phyloP scores from a whole-genome alignment of 441 rosid species.

The Pelargonium fulgidum region DNA sequence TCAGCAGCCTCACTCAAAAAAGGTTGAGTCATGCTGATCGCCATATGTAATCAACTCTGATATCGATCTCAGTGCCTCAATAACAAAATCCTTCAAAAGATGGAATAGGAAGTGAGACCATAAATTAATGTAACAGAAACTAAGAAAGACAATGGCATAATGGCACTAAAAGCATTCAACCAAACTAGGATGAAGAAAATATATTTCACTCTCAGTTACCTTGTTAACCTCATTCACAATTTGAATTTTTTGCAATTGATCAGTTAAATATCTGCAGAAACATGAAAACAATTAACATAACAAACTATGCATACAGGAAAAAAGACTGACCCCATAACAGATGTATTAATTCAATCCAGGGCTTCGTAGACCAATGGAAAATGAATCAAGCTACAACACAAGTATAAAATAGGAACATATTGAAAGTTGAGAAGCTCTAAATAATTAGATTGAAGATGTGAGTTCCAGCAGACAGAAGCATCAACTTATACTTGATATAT shows the following conservation, averaged over 20 bases:
- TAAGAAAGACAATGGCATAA: not conserved
- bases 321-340: not conserved
- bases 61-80: constrained; percentile 93
- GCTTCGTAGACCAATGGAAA: not conserved
- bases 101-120: constrained; percentile 17
- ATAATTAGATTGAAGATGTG: not conserved
- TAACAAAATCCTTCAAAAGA: constrained; percentile 66
- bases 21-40: constrained; percentile 82
- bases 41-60: constrained; percentile 97
- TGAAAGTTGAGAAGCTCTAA: constrained; percentile 2
- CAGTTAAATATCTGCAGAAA: constrained; percentile 66
- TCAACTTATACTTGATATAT: not conserved
- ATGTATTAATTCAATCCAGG: not conserved
- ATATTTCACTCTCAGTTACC: constrained; percentile 32
- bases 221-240: constrained; percentile 75
- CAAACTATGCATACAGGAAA: not conserved
- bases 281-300: constrained; percentile 11
- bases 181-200: not conserved
- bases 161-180: not conserved
- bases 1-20: constrained; percentile 73
- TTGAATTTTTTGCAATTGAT: constrained; percentile 72
- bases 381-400: not conserved
- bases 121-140: not conserved
- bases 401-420: not conserved
- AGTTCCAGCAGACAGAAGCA: not conserved